Evolutionary conservation across 805 yeast species (phyloP).

Genomic region (Wickerhamomyces pijperi): DNA sequence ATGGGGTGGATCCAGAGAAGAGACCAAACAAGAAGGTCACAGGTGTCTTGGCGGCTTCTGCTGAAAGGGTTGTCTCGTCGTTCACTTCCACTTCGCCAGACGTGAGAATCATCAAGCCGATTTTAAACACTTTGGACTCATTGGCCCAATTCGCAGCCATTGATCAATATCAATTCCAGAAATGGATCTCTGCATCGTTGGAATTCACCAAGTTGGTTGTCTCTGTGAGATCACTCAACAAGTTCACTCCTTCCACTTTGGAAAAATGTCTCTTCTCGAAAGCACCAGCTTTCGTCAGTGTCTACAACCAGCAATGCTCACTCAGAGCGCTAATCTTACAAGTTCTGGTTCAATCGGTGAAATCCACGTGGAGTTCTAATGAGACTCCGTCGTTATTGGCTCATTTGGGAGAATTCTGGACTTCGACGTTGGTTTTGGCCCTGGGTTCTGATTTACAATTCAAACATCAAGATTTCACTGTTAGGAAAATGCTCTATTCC

Average conservation of each 20-base stretch:
- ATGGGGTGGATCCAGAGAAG: slow-evolving; percentile 37
- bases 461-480: slow-evolving; percentile 38
- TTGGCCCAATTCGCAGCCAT: slow-evolving; percentile 24
- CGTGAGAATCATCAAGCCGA: slow-evolving; percentile 42
- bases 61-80: slow-evolving; percentile 37
- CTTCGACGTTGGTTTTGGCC: slow-evolving; percentile 48
- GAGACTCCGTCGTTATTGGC: slow-evolving; percentile 69
- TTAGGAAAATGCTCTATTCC: slow-evolving; percentile 45
- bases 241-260: slow-evolving; percentile 46
- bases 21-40: slow-evolving; percentile 31
- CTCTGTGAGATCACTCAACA: slow-evolving; percentile 35
- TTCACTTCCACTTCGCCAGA: slow-evolving; percentile 46
- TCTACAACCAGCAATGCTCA: slow-evolving; percentile 38
- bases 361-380: slow-evolving; percentile 32
- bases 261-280: slow-evolving; percentile 49
- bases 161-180: slow-evolving; percentile 33
- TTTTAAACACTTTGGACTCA: slow-evolving; percentile 38
- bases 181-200: slow-evolving; percentile 40
- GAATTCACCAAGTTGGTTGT: slow-evolving; percentile 47
- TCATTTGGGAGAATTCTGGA: slow-evolving; percentile 57
- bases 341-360: slow-evolving; percentile 46
- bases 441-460: slow-evolving; percentile 51
- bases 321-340: slow-evolving; percentile 43
- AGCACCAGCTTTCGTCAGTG: slow-evolving; percentile 43
- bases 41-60: slow-evolving; percentile 37